Percentiles rank a stretch among this genome's conserved stretches.
phyloP scores from a whole-genome alignment of 257 asterid genomes.

The Leptodermis oblonga region DNA sequence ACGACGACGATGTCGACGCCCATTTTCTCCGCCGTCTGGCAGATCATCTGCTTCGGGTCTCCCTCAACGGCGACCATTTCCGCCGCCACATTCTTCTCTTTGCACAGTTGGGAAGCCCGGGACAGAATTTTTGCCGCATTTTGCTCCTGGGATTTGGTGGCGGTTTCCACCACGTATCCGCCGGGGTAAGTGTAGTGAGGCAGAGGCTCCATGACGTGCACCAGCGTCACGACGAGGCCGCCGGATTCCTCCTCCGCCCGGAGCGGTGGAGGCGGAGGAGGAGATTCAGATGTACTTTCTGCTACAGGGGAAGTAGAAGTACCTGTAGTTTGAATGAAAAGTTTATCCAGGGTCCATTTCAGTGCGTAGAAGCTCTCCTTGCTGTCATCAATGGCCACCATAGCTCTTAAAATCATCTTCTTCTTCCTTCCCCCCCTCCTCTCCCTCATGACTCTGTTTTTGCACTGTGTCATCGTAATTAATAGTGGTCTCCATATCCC shows the following conservation, averaged over 20 bases:
- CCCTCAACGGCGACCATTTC: not conserved
- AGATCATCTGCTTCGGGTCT: not conserved
- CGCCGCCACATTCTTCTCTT: slow-evolving; percentile 31
- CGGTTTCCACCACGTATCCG: slow-evolving; percentile 42
- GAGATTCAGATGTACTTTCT: not conserved
- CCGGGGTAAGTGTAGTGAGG: slow-evolving; percentile 59
- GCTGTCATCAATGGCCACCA: slow-evolving; percentile 68
- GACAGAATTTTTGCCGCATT: slow-evolving; percentile 41
- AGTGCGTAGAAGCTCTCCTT: slow-evolving; percentile 63
- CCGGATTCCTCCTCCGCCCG: not conserved
- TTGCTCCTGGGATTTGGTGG: slow-evolving; percentile 38
- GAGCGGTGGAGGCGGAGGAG: not conserved
- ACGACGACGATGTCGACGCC: not conserved
- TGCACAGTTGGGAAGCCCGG: slow-evolving; percentile 46
- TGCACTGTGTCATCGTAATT: too few species aligned
- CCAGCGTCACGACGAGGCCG: slow-evolving; percentile 38
- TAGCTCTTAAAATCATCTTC: slow-evolving; percentile 36
- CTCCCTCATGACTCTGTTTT: not conserved
- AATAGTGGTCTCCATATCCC: slow-evolving; percentile 1
- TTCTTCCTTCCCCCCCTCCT: too few species aligned
- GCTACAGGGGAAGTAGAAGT: not conserved
- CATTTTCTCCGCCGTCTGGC: slow-evolving; percentile 2
- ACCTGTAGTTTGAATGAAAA: slow-evolving; percentile 17
- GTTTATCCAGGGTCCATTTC: slow-evolving; percentile 44
- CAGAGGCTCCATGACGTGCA: slow-evolving; percentile 46